phyloP scores from a whole-genome alignment of 768 basidiomycete genomes.

The Paxillus involutus region DNA sequence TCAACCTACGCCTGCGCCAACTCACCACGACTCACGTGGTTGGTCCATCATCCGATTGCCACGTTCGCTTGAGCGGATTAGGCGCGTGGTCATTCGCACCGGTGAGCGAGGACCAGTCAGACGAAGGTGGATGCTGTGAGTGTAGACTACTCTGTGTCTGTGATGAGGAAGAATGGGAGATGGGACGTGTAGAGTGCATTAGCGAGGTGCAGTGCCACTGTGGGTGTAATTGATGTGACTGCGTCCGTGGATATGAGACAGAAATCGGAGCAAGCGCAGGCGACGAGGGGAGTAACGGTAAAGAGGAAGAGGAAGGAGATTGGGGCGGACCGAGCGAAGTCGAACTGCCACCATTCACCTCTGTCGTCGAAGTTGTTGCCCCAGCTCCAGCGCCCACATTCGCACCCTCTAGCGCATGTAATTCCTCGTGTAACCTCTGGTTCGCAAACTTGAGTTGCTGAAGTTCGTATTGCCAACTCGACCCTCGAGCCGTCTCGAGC shows the following conservation, averaged over 20 bases:
- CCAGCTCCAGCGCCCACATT: neutral
- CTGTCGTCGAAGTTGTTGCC: neutral
- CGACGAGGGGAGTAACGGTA: neutral
- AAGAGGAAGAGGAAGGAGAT: neutral
- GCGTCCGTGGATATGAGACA: neutral
- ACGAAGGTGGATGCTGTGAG: constrained; percentile 15
- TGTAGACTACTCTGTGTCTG: constrained; percentile 15
- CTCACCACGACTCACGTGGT: constrained; percentile 7
- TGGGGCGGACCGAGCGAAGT: neutral
- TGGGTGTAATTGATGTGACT: constrained; percentile 8
- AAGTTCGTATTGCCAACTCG: constrained; percentile 93
- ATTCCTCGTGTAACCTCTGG: constrained; percentile 60
- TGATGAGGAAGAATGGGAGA: neutral
- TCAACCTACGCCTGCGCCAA: neutral
- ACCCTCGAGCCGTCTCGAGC: constrained; percentile 61
- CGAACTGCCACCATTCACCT: no score
- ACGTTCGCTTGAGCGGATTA: constrained; percentile 26
- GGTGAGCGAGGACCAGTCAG: constrained; percentile 29
- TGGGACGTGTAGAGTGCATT: constrained; percentile 4
- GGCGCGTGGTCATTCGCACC: constrained; percentile 22
- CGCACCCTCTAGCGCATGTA: constrained; percentile 38
- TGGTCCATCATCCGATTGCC: constrained; percentile 24
- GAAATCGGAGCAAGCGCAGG: neutral
- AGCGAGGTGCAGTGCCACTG: constrained; percentile 5
- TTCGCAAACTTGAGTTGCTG: constrained; percentile 80